These are phyloP conservation scores for Fusarium nisikadoi DNA, from an alignment of 2,329 filamentous ascomycete genomes.

Conservation along the genomic window DNA sequence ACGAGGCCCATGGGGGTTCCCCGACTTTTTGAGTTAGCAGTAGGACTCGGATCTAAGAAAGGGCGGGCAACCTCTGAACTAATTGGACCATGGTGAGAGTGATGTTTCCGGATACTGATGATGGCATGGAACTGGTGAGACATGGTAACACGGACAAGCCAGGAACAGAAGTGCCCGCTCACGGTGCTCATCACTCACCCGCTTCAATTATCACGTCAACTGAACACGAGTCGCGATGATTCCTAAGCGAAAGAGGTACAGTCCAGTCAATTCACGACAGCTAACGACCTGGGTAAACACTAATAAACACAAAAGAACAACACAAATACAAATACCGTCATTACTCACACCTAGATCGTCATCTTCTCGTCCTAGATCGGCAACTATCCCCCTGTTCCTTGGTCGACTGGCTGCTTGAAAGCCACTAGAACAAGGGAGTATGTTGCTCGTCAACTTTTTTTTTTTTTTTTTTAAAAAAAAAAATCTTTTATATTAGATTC, in stretches of 20 bases:
- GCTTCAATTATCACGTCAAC: slow-evolving; percentile 1
- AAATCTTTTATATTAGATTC: neutral
- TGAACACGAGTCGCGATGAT: slow-evolving; percentile 1
- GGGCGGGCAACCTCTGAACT: slow-evolving; percentile 1
- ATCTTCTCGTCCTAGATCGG: slow-evolving; percentile 25
- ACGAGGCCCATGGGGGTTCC: neutral
- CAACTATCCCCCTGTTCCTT: slow-evolving; percentile 13
- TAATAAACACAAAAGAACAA: neutral
- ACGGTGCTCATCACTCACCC: neutral
- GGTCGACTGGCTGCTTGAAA: neutral
- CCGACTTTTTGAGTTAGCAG: slow-evolving; percentile 12
- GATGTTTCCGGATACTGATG: slow-evolving; percentile 10
- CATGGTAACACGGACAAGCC: neutral
- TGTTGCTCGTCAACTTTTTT: slow-evolving; percentile 34
- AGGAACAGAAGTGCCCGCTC: slow-evolving; percentile 15
- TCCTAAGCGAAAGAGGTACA: neutral
- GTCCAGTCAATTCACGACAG: neutral
- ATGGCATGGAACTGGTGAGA: slow-evolving; percentile 3
- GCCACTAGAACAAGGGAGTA: slow-evolving; percentile 19
- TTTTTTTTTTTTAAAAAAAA: neutral
- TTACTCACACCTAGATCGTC: slow-evolving; percentile 20
- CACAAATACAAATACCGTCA: slow-evolving; percentile 23
- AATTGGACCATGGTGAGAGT: slow-evolving; percentile 12
- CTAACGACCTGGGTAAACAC: neutral
- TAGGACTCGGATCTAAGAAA: neutral